Evolutionary conservation across 208 protist genomes (phyloP).

Genomic region (Naegleria fowleri): DNA sequence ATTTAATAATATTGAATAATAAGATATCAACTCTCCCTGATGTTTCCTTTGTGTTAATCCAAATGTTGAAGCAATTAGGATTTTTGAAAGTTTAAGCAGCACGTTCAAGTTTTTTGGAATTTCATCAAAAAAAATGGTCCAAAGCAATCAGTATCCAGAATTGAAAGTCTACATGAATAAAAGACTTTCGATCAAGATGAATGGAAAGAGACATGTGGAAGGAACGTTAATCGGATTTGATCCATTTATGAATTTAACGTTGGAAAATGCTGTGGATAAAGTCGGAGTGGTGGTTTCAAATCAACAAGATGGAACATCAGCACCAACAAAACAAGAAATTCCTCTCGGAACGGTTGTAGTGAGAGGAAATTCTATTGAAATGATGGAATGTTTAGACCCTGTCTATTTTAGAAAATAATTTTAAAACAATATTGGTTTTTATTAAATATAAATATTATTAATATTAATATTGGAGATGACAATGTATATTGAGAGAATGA

Average conservation of each 20-base stretch:
- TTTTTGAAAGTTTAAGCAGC: too few relatives aligned
- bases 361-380: constrained; percentile 40
- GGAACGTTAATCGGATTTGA: constrained; percentile 69
- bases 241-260: constrained; percentile 76
- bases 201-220: constrained; percentile 61
- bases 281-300: too few relatives aligned
- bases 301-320: constrained; percentile 36
- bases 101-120: too few relatives aligned
- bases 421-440: too few relatives aligned
- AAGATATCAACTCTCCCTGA: too few relatives aligned
- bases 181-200: constrained; percentile 56
- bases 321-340: neutral
- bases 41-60: too few relatives aligned
- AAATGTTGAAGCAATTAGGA: too few relatives aligned
- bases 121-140: neutral
- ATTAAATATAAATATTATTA: too few relatives aligned
- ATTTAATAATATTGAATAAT: too few relatives aligned
- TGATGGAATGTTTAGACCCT: constrained; percentile 43
- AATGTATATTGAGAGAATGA: too few relatives aligned
- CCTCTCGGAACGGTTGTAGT: constrained; percentile 29
- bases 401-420: neutral
- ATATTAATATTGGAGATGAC: too few relatives aligned
- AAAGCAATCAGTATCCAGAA: neutral
- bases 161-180: constrained; percentile 46
- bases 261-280: constrained; percentile 66